Evolutionary conservation across 805 yeast species (phyloP).

Genomic region (Cyberlindnera meyerae): DNA sequence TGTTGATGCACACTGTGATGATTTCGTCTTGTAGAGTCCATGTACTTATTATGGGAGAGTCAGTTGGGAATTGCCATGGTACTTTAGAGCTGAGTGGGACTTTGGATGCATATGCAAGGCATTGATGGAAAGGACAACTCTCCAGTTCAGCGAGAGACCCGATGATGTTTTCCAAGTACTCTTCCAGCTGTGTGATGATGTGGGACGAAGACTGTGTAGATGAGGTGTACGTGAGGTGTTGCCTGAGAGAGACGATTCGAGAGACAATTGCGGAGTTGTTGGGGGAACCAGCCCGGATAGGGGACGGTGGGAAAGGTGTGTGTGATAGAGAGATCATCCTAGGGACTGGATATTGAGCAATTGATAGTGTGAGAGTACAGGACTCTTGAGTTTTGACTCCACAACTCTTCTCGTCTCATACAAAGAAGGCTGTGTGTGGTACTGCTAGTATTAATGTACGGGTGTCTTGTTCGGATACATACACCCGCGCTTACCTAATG

Average conservation of each 20-base stretch:
- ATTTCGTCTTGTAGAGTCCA: slow-evolving; percentile 23
- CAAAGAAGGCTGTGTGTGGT: no score
- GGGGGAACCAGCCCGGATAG: no score
- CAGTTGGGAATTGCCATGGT: slow-evolving; percentile 18
- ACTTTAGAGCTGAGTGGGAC: background rate
- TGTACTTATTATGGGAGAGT: background rate
- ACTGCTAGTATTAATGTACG: no score
- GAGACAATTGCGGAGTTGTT: background rate
- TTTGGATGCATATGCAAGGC: background rate
- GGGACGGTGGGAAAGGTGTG: no score
- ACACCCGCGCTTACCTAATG: no score
- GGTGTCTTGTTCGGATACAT: no score
- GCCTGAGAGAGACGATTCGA: background rate
- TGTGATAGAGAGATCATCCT: no score
- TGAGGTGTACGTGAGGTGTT: background rate
- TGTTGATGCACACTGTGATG: slow-evolving; percentile 10
- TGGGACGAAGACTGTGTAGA: no score
- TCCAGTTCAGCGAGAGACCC: background rate
- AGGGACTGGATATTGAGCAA: no score
- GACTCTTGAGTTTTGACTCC: no score
- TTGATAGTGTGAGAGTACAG: no score
- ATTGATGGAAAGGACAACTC: background rate
- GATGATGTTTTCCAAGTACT: background rate
- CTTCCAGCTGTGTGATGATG: slow-evolving; percentile 1
- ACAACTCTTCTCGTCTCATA: no score